These are phyloP conservation scores for Metschnikowia shivogae DNA, from an alignment of 805 yeast genomes.

Conservation along the genomic window DNA sequence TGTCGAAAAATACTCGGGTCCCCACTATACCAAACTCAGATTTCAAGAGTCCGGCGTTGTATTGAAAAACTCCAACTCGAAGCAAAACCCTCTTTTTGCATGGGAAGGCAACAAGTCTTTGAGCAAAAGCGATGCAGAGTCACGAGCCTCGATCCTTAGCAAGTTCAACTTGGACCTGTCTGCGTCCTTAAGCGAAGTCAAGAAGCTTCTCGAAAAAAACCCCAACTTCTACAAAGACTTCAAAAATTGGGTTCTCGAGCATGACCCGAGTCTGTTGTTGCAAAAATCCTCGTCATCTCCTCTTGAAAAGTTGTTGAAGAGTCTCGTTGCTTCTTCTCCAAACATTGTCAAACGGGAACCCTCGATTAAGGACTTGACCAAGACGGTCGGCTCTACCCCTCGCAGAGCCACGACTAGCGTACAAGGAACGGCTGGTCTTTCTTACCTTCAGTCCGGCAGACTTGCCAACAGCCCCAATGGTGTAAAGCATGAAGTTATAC, in stretches of 20 bases:
- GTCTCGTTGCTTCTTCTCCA: conserved; percentile 25
- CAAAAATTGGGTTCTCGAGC: conserved; percentile 48
- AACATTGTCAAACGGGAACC: conserved; percentile 21
- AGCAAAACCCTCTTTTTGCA: conserved; percentile 42
- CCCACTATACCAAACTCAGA: conserved; percentile 56
- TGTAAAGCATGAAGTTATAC: conserved; percentile 46
- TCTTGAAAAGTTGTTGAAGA: conserved; percentile 29
- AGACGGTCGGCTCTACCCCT: conserved; percentile 13
- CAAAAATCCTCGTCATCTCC: conserved; percentile 21
- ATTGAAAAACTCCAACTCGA: conserved; percentile 29
- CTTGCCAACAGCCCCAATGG: conserved; percentile 71
- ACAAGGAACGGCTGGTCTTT: conserved; percentile 74
- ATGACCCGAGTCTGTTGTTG: conserved; percentile 39
- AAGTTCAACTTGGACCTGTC: conserved; percentile 30
- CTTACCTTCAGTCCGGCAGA: conserved; percentile 66
- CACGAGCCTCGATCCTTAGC: conserved; percentile 26
- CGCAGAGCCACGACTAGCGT: conserved; percentile 22
- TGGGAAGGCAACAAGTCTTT: conserved; percentile 22
- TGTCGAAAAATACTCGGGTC: conserved; percentile 61
- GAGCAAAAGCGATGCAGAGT: conserved; percentile 13
- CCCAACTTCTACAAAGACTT: conserved; percentile 49
- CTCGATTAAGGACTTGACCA: conserved; percentile 22
- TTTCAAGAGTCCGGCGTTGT: conserved; percentile 67
- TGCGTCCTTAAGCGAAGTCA: conserved; percentile 27
- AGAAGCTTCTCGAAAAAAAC: conserved; percentile 36